Conservation (phyloP, 805 yeast species). For the Metahyphopichia silvanorum region DNA sequence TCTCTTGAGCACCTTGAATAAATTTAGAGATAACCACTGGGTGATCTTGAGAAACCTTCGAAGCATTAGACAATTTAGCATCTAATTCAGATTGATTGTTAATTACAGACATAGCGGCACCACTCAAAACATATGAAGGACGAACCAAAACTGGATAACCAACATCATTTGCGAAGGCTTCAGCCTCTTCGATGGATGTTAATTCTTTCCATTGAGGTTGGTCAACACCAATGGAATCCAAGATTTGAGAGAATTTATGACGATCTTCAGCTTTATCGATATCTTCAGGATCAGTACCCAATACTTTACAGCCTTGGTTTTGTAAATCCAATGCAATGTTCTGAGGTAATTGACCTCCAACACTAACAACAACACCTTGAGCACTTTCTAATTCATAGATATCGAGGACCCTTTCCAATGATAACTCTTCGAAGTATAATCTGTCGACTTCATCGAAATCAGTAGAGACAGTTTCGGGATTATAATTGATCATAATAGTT, state of each 20-base stretch:
- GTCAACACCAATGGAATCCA: slow-evolving; percentile 89
- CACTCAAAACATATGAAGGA: slow-evolving; percentile 95
- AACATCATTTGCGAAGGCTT: slow-evolving; percentile 76
- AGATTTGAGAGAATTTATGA: slow-evolving; percentile 92
- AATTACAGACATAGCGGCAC: slow-evolving; percentile 98
- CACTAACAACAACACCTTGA: slow-evolving; percentile 89
- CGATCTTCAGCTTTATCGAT: slow-evolving; percentile 98
- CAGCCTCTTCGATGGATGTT: slow-evolving; percentile 82
- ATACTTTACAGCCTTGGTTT: slow-evolving; percentile 76
- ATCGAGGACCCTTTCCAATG: slow-evolving; percentile 95
- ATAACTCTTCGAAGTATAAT: slow-evolving; percentile 91
- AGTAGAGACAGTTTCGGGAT: slow-evolving; percentile 98
- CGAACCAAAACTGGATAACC: slow-evolving; percentile 95
- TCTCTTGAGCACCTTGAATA: slow-evolving; percentile 94
- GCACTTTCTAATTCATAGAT: slow-evolving; percentile 91
- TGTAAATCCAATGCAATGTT: slow-evolving; percentile 88
- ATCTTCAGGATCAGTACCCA: slow-evolving; percentile 93
- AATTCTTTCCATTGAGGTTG: slow-evolving; percentile 99
- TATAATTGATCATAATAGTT: slow-evolving; percentile 95
- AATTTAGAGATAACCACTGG: slow-evolving; percentile 97
- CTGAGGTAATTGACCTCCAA: slow-evolving; percentile 98
- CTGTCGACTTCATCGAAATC: slow-evolving; percentile 98
- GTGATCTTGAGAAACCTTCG: slow-evolving; percentile 91
- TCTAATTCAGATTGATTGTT: slow-evolving; percentile 76
- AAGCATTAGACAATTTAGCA: slow-evolving; percentile 78